A percentile compares a stretch with the other conserved stretches of the same genome.
Conservation (phyloP, 2,329 filamentous ascomycete species). For the Chalara sp. region DNA sequence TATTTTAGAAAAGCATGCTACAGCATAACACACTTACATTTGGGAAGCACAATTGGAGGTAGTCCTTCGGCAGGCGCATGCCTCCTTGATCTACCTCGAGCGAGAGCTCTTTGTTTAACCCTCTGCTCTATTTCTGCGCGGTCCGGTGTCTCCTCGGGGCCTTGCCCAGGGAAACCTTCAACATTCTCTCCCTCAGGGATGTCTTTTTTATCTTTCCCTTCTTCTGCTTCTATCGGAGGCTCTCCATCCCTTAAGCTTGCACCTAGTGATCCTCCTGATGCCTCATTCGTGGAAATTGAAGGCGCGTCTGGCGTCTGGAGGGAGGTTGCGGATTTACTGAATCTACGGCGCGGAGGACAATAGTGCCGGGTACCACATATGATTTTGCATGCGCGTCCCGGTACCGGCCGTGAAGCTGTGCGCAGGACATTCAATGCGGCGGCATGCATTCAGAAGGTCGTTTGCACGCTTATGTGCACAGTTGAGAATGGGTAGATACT, state of each 20-base stretch:
- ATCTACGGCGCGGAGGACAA: conserved; percentile 15
- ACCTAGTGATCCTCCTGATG: neutral
- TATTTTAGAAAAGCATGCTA: conserved; percentile 39
- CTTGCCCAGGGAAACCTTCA: neutral
- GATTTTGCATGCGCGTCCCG: too few species aligned
- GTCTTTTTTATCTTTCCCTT: conserved; percentile 8
- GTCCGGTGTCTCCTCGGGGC: conserved; percentile 3
- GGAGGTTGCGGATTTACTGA: conserved; percentile 22
- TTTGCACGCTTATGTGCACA: too few species aligned
- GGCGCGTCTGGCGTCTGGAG: conserved; percentile 18
- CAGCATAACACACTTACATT: conserved; percentile 24
- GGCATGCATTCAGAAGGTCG: too few species aligned
- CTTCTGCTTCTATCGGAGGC: conserved; percentile 1
- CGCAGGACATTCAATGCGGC: too few species aligned
- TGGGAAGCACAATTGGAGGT: conserved; percentile 48
- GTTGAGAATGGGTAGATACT: too few species aligned
- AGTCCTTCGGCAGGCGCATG: conserved; percentile 27
- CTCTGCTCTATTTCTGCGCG: conserved; percentile 5
- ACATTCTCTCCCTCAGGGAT: neutral
- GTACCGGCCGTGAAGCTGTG: too few species aligned
- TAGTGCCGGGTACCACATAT: too few species aligned
- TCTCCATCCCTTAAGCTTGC: neutral
- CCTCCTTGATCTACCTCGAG: conserved; percentile 14
- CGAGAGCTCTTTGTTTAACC: conserved; percentile 11
- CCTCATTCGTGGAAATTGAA: conserved; percentile 6